phyloP scores from a whole-genome alignment of 2,329 filamentous ascomycete genomes.

The Trichoderma arundinaceum region DNA sequence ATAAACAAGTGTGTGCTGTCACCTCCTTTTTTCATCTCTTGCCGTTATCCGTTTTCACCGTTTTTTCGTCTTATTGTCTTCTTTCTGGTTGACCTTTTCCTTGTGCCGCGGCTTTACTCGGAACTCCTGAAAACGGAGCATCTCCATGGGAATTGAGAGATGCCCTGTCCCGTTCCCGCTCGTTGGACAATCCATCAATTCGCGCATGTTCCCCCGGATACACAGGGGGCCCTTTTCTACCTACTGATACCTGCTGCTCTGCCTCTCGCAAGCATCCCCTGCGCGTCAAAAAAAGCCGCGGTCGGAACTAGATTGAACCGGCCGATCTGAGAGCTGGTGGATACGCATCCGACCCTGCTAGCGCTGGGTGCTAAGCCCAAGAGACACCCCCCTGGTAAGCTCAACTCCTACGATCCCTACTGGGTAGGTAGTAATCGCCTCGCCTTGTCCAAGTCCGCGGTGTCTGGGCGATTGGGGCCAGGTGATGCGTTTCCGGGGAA shows the following conservation, averaged over 20 bases:
- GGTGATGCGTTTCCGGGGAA: constrained; percentile 25
- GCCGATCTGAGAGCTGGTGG: constrained; percentile 24
- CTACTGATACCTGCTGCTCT: no score
- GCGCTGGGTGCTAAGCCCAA: not conserved
- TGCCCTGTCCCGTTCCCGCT: constrained; percentile 6
- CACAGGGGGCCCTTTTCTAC: not conserved
- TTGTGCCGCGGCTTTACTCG: constrained; percentile 22
- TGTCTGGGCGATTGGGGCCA: constrained; percentile 8
- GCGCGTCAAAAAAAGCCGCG: constrained; percentile 28
- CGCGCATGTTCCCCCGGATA: constrained; percentile 26
- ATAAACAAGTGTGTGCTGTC: not conserved
- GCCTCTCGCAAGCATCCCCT: no score
- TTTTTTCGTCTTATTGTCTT: constrained; percentile 2
- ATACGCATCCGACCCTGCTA: constrained; percentile 13
- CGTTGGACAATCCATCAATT: constrained; percentile 21
- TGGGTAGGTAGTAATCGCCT: constrained; percentile 27
- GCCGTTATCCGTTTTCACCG: not conserved
- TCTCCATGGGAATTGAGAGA: constrained; percentile 18
- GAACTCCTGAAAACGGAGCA: constrained; percentile 1
- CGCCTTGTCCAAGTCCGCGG: constrained; percentile 16
- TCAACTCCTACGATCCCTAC: constrained; percentile 21
- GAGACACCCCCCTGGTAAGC: constrained; percentile 28
- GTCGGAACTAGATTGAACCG: constrained; percentile 30
- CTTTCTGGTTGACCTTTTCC: not conserved
- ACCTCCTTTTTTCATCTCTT: constrained; percentile 1